Percentiles rank a stretch among this genome's conserved stretches.
Evolutionary conservation across 352 stramenopile genomes (phyloP).

Genomic region (Phytophthora sojae): DNA sequence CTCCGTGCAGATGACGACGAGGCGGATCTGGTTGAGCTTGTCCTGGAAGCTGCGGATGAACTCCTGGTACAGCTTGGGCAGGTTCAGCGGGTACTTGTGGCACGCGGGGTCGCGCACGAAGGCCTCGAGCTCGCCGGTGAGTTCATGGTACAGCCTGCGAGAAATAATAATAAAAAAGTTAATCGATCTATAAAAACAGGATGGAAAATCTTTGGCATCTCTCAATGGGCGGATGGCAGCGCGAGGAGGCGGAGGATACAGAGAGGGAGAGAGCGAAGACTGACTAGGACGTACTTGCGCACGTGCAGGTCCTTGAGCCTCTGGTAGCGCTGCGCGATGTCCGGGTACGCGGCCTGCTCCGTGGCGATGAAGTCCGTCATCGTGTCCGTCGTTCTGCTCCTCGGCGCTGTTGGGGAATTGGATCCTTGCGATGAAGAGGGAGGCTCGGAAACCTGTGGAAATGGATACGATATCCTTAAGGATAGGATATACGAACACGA

Average conservation of each 20-base stretch:
- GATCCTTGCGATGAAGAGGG: slow-evolving; percentile 29
- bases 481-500: not conserved
- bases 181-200: not conserved
- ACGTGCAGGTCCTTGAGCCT: slow-evolving; percentile 91
- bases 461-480: not conserved
- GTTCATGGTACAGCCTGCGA: slow-evolving; percentile 97
- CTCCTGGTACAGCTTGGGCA: slow-evolving; percentile 91
- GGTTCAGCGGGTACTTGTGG: slow-evolving; percentile 64
- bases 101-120: slow-evolving; percentile 90
- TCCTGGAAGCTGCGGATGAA: slow-evolving; percentile 95
- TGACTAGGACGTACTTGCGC: slow-evolving; percentile 73
- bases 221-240: no score
- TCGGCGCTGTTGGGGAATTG: slow-evolving; percentile 12
- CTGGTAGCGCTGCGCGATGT: slow-evolving; percentile 93
- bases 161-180: slow-evolving; percentile 4
- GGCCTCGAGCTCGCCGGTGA: slow-evolving; percentile 92
- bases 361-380: slow-evolving; percentile 88
- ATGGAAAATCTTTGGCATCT: not conserved
- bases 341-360: slow-evolving; percentile 90
- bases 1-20: slow-evolving; percentile 93
- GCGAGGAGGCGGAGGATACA: no score
- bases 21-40: slow-evolving; percentile 96
- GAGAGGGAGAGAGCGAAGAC: not conserved
- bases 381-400: slow-evolving; percentile 12
- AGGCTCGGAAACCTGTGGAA: slow-evolving; percentile 5